Base-by-base conservation (phyloP, 306 rosid genomes). In the Cicer chorassanicum region DNA sequence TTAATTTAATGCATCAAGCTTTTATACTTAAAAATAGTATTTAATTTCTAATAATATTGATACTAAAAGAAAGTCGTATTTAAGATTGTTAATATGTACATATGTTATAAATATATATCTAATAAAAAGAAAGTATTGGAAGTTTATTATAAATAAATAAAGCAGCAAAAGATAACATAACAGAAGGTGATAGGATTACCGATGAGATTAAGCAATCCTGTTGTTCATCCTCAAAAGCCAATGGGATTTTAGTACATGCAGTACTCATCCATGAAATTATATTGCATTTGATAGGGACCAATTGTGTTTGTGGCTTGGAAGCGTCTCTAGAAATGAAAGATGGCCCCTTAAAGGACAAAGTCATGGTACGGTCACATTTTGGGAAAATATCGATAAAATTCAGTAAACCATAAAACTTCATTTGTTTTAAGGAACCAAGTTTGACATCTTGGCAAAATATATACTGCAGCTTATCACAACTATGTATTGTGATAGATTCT, bases 391-490 rank as follows among this genome's bases (percentile, higher is more conserved):
- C 55, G 0, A 75, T 15, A 4, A 65, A 75, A 53, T 42, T 62
- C 7, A 41, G 50, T n/a, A 46, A 1, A 0, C 0, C 1, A 0
- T 0, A 0, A 1, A 65, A 56, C 0, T 0, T 0, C 38, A 75
- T 8, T 8, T 2, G 0, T 39, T 13, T 6, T 4, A 76, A 13
- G 1, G 46, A 24, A 51, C 5, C 9, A 2, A 38, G 13, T 18
- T 38, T 2, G 1, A 7, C 40, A 34, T 13, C 21, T 44, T 68
- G 36, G 15, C 61, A 12, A 70, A 70, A 70, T 53, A 70, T 70
- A 7, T 36, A 51, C 13, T 42, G 18, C 14, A 72, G 9, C 21
- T 12, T 7, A 7, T 24, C 4, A 16, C 76, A 72, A 4, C 0
- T 0, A 0, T 0, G 0, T 7, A 72, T 56, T 0, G 0, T 5